Conservation (phyloP, 345 rosid genomes). For the Syzygium jambos region DNA sequence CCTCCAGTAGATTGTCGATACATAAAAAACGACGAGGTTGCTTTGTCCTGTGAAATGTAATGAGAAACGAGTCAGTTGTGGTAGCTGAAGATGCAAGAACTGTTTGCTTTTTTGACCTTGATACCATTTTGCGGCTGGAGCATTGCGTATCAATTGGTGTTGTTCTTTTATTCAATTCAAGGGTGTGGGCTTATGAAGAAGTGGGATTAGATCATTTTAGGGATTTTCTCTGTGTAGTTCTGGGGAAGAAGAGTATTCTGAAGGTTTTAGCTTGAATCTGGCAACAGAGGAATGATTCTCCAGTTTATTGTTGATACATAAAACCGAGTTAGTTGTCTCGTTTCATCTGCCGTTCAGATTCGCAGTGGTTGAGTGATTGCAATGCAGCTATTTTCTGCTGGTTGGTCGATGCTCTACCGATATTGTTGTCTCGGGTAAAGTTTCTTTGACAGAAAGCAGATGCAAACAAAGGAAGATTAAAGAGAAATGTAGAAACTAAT, state of each 20-base stretch:
- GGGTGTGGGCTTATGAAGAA: not conserved
- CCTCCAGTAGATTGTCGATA: not conserved
- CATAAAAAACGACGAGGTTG: not conserved
- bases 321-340: not conserved
- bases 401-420: not conserved
- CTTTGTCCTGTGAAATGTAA: not conserved
- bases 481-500: not conserved
- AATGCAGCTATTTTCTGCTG: not conserved
- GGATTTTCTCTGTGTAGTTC: not conserved
- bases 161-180: not conserved
- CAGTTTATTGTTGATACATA: too few species aligned
- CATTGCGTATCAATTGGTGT: not conserved
- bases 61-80: not conserved
- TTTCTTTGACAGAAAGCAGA: not conserved
- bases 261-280: not conserved
- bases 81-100: not conserved
- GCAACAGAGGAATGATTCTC: not conserved
- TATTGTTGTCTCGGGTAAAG: not conserved
- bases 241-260: not conserved
- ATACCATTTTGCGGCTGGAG: not conserved
- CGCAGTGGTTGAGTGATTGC: fast-evolving
- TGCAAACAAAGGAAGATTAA: not conserved
- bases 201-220: not conserved
- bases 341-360: not conserved
- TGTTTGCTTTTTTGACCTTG: not conserved